Evolutionary conservation across 176 grass and related monocot genomes (phyloP).

Genomic region (Olyra latifolia): DNA sequence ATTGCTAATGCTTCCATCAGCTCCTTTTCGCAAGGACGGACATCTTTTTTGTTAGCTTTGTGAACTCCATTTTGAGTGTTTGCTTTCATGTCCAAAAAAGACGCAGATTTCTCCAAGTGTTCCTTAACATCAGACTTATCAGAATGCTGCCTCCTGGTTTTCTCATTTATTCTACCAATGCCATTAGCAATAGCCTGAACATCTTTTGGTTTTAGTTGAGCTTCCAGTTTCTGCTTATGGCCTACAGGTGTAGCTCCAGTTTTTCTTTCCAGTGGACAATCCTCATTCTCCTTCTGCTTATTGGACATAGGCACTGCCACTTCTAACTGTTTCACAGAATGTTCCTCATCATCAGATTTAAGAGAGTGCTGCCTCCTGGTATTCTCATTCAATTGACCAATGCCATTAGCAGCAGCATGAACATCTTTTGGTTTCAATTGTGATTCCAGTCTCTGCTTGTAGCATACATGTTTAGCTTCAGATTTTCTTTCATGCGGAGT

Average conservation of each 20-base stretch:
- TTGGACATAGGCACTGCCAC: too few species aligned
- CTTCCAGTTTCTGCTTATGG: constrained; percentile 28
- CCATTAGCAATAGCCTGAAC: constrained; percentile 43
- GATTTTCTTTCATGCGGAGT: constrained; percentile 35
- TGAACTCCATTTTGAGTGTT: constrained; percentile 39
- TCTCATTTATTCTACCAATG: constrained; percentile 15
- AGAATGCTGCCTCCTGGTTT: constrained; percentile 18
- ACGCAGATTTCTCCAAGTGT: constrained; percentile 27
- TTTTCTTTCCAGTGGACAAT: too few species aligned
- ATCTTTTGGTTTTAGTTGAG: constrained; percentile 41
- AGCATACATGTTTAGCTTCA: constrained; percentile 11
- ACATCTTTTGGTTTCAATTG: constrained; percentile 43
- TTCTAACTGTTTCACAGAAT: constrained; percentile 5
- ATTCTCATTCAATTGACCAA: constrained; percentile 18
- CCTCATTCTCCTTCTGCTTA: too few species aligned
- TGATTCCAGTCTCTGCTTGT: constrained; percentile 28
- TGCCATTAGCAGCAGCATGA: constrained; percentile 40
- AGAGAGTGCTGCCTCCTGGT: constrained; percentile 14
- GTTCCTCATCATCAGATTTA: constrained; percentile 36
- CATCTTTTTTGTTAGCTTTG: constrained; percentile 33
- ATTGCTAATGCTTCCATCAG: constrained; percentile 53
- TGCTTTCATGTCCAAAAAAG: constrained; percentile 30
- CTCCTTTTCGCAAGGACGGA: constrained; percentile 11
- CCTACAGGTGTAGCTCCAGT: neutral
- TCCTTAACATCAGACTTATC: constrained; percentile 37